Conservation (phyloP, 768 basidiomycete genomes). For the Mycena venus region DNA sequence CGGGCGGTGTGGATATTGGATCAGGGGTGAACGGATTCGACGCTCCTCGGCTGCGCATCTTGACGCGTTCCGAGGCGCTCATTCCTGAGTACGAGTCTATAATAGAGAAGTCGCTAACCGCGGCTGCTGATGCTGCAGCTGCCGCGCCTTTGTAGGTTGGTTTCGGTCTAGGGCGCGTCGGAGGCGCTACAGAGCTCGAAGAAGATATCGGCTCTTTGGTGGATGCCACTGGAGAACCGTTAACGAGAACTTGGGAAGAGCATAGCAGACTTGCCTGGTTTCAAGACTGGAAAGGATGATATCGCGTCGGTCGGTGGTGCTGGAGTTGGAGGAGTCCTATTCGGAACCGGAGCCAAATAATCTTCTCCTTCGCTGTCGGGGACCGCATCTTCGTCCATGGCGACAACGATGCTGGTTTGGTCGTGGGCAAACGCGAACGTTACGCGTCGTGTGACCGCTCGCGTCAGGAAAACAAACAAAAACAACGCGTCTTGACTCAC, state of each 20-base stretch:
- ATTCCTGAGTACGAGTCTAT: constrained; percentile 20
- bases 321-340: background rate
- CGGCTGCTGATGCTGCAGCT: background rate
- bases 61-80: constrained; percentile 30
- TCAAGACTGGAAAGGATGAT: constrained; percentile 18
- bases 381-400: constrained; percentile 28
- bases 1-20: background rate
- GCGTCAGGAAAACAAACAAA: too few species aligned
- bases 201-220: constrained; percentile 26
- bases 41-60: constrained; percentile 11
- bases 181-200: constrained; percentile 14
- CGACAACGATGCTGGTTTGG: background rate
- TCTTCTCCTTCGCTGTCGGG: constrained; percentile 31
- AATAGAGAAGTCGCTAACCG: constrained; percentile 17
- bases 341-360: background rate
- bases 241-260: background rate
- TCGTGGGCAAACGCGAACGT: constrained; percentile 5
- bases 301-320: constrained; percentile 19
- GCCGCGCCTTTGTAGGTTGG: constrained; percentile 21
- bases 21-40: background rate
- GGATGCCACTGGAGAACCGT: constrained; percentile 10
- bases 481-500: too few species aligned
- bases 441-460: background rate
- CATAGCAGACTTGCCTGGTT: constrained; percentile 13
- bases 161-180: constrained; percentile 22